Evolutionary conservation across 371 early-diverging fungal genomes (phyloP).

Genomic region (Mortierella sp.): DNA sequence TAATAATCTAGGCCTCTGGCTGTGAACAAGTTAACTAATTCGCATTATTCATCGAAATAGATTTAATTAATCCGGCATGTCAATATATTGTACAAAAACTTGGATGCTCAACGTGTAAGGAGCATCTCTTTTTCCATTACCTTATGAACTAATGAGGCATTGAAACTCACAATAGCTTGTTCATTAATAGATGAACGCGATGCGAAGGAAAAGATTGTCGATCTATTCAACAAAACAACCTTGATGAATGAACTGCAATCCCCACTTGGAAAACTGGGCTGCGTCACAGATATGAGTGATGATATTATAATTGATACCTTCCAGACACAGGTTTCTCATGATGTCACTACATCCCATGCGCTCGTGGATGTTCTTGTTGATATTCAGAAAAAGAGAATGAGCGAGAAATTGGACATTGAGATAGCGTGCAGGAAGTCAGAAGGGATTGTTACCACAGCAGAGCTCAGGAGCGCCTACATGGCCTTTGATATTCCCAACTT

Average conservation of each 20-base stretch:
- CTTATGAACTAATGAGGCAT: neutral
- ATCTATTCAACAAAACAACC: slow-evolving; percentile 27
- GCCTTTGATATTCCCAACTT: slow-evolving; percentile 61
- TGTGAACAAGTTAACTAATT: neutral
- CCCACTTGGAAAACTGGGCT: slow-evolving; percentile 60
- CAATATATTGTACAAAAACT: neutral
- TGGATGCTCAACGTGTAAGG: slow-evolving; percentile 10
- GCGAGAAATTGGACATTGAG: slow-evolving; percentile 58
- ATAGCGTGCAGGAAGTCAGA: slow-evolving; percentile 63
- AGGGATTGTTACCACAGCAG: slow-evolving; percentile 60
- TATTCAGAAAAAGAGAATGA: slow-evolving; percentile 56
- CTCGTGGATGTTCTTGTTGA: slow-evolving; percentile 62
- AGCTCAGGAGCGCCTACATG: slow-evolving; percentile 65
- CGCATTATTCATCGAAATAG: neutral
- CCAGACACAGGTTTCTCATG: slow-evolving; percentile 56
- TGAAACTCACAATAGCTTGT: neutral
- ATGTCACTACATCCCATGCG: slow-evolving; percentile 22
- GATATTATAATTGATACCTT: slow-evolving; percentile 65
- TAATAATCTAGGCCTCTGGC: no score
- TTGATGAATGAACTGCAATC: slow-evolving; percentile 36
- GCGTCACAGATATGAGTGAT: slow-evolving; percentile 62
- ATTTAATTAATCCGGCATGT: neutral
- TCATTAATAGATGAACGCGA: slow-evolving; percentile 12
- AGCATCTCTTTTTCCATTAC: neutral
- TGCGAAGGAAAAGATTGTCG: slow-evolving; percentile 19